phyloP scores from a whole-genome alignment of 2,329 filamentous ascomycete species.

The Ascochyta pisi region DNA sequence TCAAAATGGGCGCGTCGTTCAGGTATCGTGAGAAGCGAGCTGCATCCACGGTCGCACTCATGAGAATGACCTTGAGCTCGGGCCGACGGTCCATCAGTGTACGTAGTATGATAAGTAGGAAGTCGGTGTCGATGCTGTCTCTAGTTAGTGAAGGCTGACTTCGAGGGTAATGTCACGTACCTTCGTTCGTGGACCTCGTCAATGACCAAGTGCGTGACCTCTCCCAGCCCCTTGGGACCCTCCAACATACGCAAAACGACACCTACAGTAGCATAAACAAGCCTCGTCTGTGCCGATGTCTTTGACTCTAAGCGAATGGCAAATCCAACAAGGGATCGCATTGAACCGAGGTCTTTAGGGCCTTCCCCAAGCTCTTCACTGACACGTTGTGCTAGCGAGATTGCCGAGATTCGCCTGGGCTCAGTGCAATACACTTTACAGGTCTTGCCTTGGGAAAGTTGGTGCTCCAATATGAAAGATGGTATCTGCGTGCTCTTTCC shows the following conservation, averaged over 20 bases:
- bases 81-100: conserved; percentile 77
- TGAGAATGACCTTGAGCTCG: conserved; percentile 90
- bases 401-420: conserved; percentile 92
- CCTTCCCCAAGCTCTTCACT: conserved; percentile 93
- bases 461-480: conserved; percentile 88
- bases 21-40: conserved; percentile 90
- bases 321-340: conserved; percentile 87
- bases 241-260: conserved; percentile 99
- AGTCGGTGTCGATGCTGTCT: conserved; percentile 86
- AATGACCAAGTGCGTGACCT: conserved; percentile 93
- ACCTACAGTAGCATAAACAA: conserved; percentile 87
- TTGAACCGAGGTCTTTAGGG: conserved; percentile 80
- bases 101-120: conserved; percentile 88
- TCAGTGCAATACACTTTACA: conserved; percentile 98
- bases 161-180: conserved; percentile 21
- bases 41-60: conserved; percentile 97
- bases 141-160: conserved; percentile 18
- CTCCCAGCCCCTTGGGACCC: conserved; percentile 80
- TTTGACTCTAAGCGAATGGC: conserved; percentile 93
- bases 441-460: conserved; percentile 76
- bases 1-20: conserved; percentile 82
- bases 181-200: conserved; percentile 95
- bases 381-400: conserved; percentile 89
- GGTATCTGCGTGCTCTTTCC: conserved; percentile 99
- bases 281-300: conserved; percentile 77